phyloP scores from a whole-genome alignment of 1,284 basidiomycete species.

The Abortiporus biennis region DNA sequence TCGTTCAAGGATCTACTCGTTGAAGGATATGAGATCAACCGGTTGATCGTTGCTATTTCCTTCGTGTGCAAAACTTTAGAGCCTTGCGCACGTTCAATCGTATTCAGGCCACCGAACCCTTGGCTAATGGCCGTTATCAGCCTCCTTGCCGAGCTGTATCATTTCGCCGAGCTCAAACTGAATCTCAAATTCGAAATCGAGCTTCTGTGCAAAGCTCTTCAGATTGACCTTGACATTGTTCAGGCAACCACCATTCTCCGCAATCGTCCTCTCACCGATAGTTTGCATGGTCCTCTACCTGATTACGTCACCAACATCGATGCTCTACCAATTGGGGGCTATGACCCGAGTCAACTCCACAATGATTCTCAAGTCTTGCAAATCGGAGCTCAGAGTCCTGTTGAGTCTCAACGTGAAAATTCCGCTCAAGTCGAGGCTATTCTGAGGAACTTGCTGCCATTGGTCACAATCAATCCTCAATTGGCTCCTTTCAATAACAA shows the following conservation, averaged over 20 bases:
- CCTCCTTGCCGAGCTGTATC: conserved; percentile 92
- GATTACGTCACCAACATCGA: conserved; percentile 72
- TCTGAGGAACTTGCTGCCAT: conserved; percentile 65
- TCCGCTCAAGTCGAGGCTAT: conserved; percentile 76
- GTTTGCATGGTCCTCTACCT: conserved; percentile 53
- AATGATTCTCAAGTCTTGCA: conserved; percentile 51
- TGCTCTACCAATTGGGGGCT: conserved; percentile 61
- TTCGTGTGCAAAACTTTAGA: conserved; percentile 98
- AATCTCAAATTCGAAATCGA: conserved; percentile 99
- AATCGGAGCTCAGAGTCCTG: conserved; percentile 40
- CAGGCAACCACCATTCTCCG: conserved; percentile 84
- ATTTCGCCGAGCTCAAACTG: conserved; percentile 93
- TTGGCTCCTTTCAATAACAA: conserved; percentile 72
- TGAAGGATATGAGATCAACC: conserved; percentile 91
- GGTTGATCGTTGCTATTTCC: conserved; percentile 92
- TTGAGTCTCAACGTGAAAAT: conserved; percentile 57
- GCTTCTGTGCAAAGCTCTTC: conserved; percentile 89
- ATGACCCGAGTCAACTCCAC: conserved; percentile 44
- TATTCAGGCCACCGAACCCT: conserved; percentile 96
- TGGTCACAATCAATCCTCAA: conserved; percentile 77
- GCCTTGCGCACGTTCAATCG: conserved; percentile 82
- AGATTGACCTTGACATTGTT: conserved; percentile 83
- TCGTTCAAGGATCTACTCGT: conserved; percentile 96
- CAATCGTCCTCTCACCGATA: conserved; percentile 53
- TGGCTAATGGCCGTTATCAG: conserved; percentile 97